These are phyloP conservation scores for Calocybe gambosa DNA, from an alignment of 1,284 basidiomycete species.

Conservation along the genomic window DNA sequence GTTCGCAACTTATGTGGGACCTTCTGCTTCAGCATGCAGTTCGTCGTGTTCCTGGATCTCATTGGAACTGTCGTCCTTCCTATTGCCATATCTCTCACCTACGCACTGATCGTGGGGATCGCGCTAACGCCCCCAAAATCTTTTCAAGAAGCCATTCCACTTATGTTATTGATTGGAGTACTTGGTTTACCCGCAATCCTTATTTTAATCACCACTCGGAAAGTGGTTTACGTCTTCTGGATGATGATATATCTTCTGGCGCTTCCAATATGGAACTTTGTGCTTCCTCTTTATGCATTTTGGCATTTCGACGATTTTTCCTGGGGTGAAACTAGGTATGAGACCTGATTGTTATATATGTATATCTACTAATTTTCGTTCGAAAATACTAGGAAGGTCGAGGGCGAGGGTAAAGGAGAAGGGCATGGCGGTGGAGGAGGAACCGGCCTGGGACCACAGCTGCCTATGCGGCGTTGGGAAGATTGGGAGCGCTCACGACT, in stretches of 20 bases:
- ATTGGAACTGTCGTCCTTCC: conserved; percentile 94
- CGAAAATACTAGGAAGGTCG: conserved; percentile 70
- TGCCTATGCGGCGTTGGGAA: conserved; percentile 95
- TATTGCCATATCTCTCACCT: conserved; percentile 90
- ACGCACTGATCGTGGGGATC: conserved; percentile 81
- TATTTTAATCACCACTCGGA: conserved; percentile 91
- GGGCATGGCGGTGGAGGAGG: conserved; percentile 69
- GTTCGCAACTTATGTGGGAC: conserved; percentile 95
- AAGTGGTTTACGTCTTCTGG: conserved; percentile 96
- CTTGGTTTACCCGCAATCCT: conserved; percentile 91
- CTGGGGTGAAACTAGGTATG: conserved; percentile 94
- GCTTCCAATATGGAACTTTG: conserved; percentile 93
- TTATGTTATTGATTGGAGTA: conserved; percentile 85
- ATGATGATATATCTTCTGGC: conserved; percentile 94
- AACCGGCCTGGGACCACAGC: conserved; percentile 50
- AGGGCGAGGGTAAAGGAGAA: conserved; percentile 77
- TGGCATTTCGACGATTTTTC: conserved; percentile 99
- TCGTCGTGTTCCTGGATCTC: conserved; percentile 98
- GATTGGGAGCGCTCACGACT: conserved; percentile 98
- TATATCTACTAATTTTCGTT: conserved; percentile 14
- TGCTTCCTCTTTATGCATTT: conserved; percentile 92
- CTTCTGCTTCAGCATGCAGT: conserved; percentile 97
- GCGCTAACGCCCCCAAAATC: conserved; percentile 75
- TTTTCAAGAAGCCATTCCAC: conserved; percentile 92
- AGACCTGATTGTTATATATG: conserved; percentile 12